A percentile compares a stretch with the other conserved stretches of the same genome.
Conservation (phyloP, 192 early-diverging fungal species). For the Jimgerdemannia flammicorona region DNA sequence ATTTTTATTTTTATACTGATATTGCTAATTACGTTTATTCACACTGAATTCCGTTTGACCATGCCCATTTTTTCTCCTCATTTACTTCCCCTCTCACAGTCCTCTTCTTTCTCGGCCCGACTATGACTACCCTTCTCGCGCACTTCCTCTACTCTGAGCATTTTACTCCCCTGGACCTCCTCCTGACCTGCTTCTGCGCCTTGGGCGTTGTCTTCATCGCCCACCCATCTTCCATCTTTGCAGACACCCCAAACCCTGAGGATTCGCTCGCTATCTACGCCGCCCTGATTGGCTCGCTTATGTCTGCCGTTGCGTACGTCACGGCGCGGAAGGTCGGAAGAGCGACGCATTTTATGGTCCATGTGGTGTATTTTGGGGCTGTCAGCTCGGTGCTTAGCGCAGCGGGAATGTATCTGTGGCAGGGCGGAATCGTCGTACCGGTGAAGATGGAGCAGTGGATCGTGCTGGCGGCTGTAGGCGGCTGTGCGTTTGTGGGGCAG, state of each 20-base stretch:
- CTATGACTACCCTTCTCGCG: background rate
- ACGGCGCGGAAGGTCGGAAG: constrained; percentile 69
- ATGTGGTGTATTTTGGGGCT: constrained; percentile 74
- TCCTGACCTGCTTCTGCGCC: background rate
- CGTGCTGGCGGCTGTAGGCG: constrained; percentile 46
- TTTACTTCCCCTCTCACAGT: background rate
- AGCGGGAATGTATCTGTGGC: constrained; percentile 36
- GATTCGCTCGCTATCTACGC: constrained; percentile 33
- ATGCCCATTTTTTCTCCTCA: constrained; percentile 2
- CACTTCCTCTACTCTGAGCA: background rate
- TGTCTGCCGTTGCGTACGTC: constrained; percentile 62
- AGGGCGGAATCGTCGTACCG: constrained; percentile 35
- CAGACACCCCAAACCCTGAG: background rate
- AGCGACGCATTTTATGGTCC: constrained; percentile 72
- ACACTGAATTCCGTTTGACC: background rate
- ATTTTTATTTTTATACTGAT: constrained; percentile 57
- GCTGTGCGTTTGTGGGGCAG: constrained; percentile 66
- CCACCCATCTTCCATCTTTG: background rate
- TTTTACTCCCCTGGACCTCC: background rate
- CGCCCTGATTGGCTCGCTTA: constrained; percentile 55
- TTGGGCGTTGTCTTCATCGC: background rate
- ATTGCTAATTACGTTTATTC: constrained; percentile 25
- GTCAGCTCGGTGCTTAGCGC: constrained; percentile 48
- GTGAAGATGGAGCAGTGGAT: constrained; percentile 38
- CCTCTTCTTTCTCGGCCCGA: background rate